phyloP scores from a whole-genome alignment of 2,329 filamentous ascomycete genomes.

The Aspergillus sp. region DNA sequence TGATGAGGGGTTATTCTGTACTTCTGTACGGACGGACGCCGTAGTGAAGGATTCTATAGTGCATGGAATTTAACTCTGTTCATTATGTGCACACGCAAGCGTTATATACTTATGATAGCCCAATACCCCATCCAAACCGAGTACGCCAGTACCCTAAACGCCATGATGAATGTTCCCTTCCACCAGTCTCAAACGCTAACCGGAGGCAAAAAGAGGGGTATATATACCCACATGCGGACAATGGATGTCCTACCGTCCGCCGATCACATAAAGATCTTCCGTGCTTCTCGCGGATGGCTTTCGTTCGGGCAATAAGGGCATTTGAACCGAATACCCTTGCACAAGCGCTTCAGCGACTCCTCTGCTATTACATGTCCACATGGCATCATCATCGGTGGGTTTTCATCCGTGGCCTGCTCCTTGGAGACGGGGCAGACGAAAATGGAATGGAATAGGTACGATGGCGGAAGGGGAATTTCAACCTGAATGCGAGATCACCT shows the following conservation, averaged over 20 bases:
- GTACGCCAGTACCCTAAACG: not conserved
- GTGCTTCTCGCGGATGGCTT: conserved; percentile 67
- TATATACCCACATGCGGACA: too few relatives aligned
- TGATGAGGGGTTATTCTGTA: too few relatives aligned
- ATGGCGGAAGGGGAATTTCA: conserved; percentile 56
- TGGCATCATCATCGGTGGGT: conserved; percentile 93
- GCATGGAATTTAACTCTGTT: not conserved
- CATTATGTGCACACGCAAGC: not conserved
- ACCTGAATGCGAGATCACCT: conserved; percentile 33
- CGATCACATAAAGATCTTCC: conserved; percentile 57
- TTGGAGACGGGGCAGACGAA: conserved; percentile 97
- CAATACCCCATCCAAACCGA: not conserved
- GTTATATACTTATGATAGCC: not conserved
- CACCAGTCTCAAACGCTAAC: not conserved
- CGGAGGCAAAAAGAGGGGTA: not conserved
- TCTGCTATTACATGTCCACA: conserved; percentile 90
- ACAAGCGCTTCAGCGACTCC: conserved; percentile 71
- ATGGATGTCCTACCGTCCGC: not conserved
- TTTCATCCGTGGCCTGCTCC: conserved; percentile 85
- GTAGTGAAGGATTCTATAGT: not conserved
- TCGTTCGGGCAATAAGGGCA: conserved; percentile 93
- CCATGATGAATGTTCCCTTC: not conserved
- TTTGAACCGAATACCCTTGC: conserved; percentile 76
- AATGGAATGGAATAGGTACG: conserved; percentile 78
- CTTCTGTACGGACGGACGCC: not conserved